phyloP scores from a whole-genome alignment of 2,329 filamentous ascomycete species.

The Truncatella angustata region DNA sequence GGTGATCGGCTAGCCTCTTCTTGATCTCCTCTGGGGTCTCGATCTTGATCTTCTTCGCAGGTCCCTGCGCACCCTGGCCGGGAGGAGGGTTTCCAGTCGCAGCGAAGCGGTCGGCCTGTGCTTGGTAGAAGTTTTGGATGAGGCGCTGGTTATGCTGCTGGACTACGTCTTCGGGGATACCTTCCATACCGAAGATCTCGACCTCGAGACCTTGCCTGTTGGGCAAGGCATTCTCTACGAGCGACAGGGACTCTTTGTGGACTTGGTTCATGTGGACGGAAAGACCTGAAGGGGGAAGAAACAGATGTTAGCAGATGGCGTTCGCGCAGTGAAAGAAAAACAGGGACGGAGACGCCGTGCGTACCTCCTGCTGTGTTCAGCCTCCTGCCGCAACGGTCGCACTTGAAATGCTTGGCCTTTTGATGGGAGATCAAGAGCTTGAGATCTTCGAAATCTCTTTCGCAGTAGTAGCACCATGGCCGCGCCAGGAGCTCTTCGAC shows the following conservation, averaged over 20 bases:
- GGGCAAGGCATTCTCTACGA: constrained; percentile 88
- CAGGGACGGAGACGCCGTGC: constrained; percentile 28
- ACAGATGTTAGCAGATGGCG: constrained; percentile 10
- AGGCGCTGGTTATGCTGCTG: constrained; percentile 85
- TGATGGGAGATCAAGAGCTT: constrained; percentile 97
- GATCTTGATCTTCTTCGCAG: constrained; percentile 68
- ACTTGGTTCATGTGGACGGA: constrained; percentile 98
- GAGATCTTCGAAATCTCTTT: constrained; percentile 95
- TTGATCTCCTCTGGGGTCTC: constrained; percentile 78
- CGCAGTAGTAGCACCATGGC: constrained; percentile 99
- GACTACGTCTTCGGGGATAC: constrained; percentile 82
- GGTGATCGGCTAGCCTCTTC: constrained; percentile 74
- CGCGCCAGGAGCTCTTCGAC: constrained; percentile 84
- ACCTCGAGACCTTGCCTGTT: constrained; percentile 83
- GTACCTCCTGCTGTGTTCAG: constrained; percentile 92
- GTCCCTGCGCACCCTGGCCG: constrained; percentile 57
- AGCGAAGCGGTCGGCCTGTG: constrained; percentile 77
- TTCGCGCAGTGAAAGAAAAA: neutral
- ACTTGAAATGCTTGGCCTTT: constrained; percentile 99
- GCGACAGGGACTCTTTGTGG: constrained; percentile 86
- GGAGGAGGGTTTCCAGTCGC: constrained; percentile 81
- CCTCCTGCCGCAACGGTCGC: constrained; percentile 82
- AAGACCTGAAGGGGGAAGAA: constrained; percentile 68
- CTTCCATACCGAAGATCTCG: constrained; percentile 98
- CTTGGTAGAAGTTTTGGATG: constrained; percentile 79